These are phyloP conservation scores for Adansonia rubrostipa DNA, from an alignment of 441 rosid genomes.

Conservation along the genomic window DNA sequence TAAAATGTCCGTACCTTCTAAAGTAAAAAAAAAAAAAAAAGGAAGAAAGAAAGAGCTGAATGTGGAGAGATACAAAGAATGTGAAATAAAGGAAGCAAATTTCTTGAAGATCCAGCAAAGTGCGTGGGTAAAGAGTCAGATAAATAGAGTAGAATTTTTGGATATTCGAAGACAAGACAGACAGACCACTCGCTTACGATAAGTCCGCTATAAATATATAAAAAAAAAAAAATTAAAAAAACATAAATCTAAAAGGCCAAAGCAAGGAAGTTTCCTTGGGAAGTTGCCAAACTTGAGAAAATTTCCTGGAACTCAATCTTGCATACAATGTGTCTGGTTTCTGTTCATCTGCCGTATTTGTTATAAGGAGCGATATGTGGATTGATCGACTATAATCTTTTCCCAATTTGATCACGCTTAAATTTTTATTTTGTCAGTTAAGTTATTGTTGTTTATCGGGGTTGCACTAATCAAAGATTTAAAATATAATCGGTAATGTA, in stretches of 20 bases:
- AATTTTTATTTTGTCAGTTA: too few relatives aligned
- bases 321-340: too few relatives aligned
- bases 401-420: too few relatives aligned
- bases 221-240: too few relatives aligned
- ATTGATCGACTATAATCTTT: too few relatives aligned
- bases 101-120: conserved; percentile 5
- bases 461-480: too few relatives aligned
- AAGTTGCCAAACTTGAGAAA: too few relatives aligned
- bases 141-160: neutral
- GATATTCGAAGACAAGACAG: neutral
- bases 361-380: too few relatives aligned
- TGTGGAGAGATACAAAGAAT: neutral
- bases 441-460: too few relatives aligned
- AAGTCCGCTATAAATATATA: neutral
- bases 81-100: neutral
- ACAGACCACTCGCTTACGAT: conserved; percentile 26
- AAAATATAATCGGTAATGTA: too few relatives aligned
- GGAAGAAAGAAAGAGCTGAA: neutral
- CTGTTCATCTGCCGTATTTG: too few relatives aligned
- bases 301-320: too few relatives aligned
- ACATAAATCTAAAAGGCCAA: neutral
- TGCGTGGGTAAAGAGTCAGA: neutral
- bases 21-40: neutral
- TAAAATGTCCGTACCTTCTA: neutral
- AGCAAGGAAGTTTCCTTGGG: conserved; percentile 30